These are phyloP conservation scores for Byssochlamys sp. DNA, from an alignment of 2,329 filamentous ascomycete genomes.

Conservation along the genomic window DNA sequence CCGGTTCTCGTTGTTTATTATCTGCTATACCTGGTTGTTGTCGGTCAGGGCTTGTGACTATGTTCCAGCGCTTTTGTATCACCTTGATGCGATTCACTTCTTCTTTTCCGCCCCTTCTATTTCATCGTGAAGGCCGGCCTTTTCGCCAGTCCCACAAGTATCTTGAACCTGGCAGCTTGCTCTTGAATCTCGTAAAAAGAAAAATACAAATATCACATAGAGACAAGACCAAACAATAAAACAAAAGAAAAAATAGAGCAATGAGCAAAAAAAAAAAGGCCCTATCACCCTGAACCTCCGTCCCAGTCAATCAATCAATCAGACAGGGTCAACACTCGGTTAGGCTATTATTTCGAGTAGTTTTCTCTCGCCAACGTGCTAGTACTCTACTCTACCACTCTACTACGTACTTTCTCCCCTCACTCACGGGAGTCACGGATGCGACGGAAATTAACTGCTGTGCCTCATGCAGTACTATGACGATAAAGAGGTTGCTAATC, in stretches of 20 bases:
- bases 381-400: too few relatives aligned
- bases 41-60: neutral
- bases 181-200: neutral
- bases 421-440: neutral
- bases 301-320: neutral
- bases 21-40: neutral
- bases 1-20: neutral
- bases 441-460: neutral
- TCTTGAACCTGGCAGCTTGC: neutral
- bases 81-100: neutral
- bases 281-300: neutral
- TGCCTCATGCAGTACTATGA: neutral
- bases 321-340: too few relatives aligned
- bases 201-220: neutral
- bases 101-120: neutral
- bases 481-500: neutral
- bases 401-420: neutral
- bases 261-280: neutral
- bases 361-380: neutral
- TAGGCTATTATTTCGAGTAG: neutral
- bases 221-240: neutral
- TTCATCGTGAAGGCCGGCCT: neutral
- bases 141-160: neutral
- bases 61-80: neutral
- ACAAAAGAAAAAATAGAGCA: neutral